Evolutionary conservation across 1,284 basidiomycete genomes (phyloP).

Genomic region (Crucibulum cyathiforme): DNA sequence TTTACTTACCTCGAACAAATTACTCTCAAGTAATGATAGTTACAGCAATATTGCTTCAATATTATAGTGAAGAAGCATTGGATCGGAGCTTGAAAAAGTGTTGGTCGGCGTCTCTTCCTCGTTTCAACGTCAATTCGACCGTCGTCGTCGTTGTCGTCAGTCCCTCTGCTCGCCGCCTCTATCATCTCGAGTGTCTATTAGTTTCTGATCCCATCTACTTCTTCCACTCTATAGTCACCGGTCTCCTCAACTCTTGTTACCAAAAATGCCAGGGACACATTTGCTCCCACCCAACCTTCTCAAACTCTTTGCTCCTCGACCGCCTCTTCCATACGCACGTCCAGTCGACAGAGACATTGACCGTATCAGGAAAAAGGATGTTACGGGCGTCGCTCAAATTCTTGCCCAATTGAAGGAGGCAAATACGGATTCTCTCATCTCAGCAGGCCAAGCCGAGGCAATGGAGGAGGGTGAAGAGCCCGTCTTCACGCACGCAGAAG

Average conservation of each 20-base stretch:
- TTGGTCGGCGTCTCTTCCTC: neutral
- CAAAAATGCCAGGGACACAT: constrained; percentile 79
- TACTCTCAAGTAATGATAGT: neutral
- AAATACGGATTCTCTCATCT: constrained; percentile 71
- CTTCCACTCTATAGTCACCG: constrained; percentile 2
- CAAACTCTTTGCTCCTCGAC: constrained; percentile 92
- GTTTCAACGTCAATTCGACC: no score
- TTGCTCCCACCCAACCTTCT: constrained; percentile 92
- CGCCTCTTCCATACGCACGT: constrained; percentile 83
- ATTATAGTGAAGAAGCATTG: neutral
- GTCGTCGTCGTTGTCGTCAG: no score
- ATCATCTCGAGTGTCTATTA: neutral
- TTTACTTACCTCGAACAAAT: no score
- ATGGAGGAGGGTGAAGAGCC: constrained; percentile 87
- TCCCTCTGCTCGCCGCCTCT: no score
- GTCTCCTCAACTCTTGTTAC: constrained; percentile 5
- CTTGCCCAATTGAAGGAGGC: constrained; percentile 79
- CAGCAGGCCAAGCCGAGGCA: constrained; percentile 57
- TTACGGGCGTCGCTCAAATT: constrained; percentile 76
- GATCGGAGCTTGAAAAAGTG: neutral
- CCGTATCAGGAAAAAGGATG: constrained; percentile 72
- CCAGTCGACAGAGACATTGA: constrained; percentile 85
- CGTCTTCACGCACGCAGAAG: constrained; percentile 76
- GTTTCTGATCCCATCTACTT: neutral
- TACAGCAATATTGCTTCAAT: neutral